Percentiles rank a stretch among this genome's conserved stretches.
phyloP scores from a whole-genome alignment of 116 monocot genomes.

The Cymodocea nodosa region DNA sequence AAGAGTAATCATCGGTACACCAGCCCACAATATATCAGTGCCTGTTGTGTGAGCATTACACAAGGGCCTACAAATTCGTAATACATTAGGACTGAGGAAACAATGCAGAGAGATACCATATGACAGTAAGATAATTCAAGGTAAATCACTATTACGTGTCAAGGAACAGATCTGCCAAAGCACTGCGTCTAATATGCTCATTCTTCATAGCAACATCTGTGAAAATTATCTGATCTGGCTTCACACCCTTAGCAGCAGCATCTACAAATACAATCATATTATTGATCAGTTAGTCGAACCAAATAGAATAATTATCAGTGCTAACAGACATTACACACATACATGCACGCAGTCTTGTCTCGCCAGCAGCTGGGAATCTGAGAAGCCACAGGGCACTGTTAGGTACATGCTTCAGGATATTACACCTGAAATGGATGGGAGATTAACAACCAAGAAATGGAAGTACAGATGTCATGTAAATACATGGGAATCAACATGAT shows the following conservation, averaged over 20 bases:
- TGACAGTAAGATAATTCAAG: too few species aligned
- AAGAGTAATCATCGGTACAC: constrained; percentile 86
- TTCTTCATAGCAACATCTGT: constrained; percentile 91
- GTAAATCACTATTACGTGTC: constrained; percentile 40
- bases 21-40: constrained; percentile 94
- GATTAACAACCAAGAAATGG: not conserved
- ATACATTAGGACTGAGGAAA: not conserved
- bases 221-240: constrained; percentile 81
- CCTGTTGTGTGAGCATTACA: constrained; percentile 97
- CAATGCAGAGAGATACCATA: constrained; percentile 51
- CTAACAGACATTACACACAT: constrained; percentile 8
- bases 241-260: constrained; percentile 76
- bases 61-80: constrained; percentile 39
- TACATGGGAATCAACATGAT: too few species aligned
- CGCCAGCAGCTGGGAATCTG: constrained; percentile 86
- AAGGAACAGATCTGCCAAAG: constrained; percentile 80
- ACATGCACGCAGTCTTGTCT: constrained; percentile 72
- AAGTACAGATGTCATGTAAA: not conserved
- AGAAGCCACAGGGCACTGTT: constrained; percentile 91
- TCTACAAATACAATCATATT: constrained; percentile 24
- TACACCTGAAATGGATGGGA: constrained; percentile 49
- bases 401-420: constrained; percentile 85
- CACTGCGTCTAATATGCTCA: constrained; percentile 87
- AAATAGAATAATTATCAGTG: not conserved
- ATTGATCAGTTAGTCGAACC: not conserved